Base-by-base conservation (phyloP, 352 stramenopile species). In the Aphanomyces astaci region DNA sequence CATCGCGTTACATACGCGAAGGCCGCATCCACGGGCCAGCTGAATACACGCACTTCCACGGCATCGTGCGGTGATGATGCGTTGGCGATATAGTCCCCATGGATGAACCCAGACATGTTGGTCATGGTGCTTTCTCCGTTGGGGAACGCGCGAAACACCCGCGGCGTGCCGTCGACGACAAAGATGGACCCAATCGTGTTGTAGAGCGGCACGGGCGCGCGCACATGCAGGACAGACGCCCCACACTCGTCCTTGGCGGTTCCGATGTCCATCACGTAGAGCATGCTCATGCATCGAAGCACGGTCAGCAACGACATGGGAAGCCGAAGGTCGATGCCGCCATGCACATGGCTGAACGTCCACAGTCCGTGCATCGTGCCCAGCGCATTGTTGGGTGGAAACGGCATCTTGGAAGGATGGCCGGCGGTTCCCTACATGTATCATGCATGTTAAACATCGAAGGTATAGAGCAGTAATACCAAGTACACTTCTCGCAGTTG, bases 31-130 rank as follows among this genome's bases (percentile, higher is more conserved):
- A 60, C 19, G 4, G 62, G 62, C 62, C 62, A 68, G 32, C 62
- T 39, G 43, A 43, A 68, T 5, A 68, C 2, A 1, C 33, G 62
- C 31, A 68, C 11, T 3, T 45, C 40, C 11, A 68, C 30, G 17
- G 39, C 49, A 15, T 68, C 43, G 28, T 33, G 13, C 22, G 25
- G 19, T 31, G 25, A 13, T 11, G 15, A 19, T 22, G 40, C 36
- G 33, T 81, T 73, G 9, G 75, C 82, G 30, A 86, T 64, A 56
- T 92, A 92, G 72, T 92, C 81, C 28, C 83, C 83, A 49, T 77
- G 81, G 22, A 51, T 45, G 22, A 43, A 66, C 15, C 74, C 65
- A 5, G 52, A 73, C 66, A 43, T 74, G 36, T 72, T 72, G 32
- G 62, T 60, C 27, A 76, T 68, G 22, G 67, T 73, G 22, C 80